Evolutionary conservation across 257 asterid genomes (phyloP).

Genomic region (Petunia axillaris): DNA sequence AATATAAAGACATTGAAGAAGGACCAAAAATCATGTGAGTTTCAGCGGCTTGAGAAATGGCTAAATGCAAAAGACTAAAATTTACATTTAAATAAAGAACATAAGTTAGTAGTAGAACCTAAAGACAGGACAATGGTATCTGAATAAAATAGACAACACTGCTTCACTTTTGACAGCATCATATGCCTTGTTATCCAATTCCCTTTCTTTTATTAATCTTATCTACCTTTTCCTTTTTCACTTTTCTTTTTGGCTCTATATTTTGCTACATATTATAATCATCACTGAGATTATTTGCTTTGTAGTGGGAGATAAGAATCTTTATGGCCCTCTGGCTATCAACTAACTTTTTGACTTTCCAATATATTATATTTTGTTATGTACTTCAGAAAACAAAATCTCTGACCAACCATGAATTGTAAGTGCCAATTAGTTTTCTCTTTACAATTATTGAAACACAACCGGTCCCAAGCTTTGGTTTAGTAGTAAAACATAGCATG

Average conservation of each 20-base stretch:
- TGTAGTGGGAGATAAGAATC: constrained; percentile 40
- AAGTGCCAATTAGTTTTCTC: neutral
- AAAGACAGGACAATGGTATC: constrained; percentile 27
- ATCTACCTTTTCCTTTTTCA: neutral
- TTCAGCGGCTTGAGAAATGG: constrained; percentile 27
- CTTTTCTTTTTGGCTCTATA: neutral
- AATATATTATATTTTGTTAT: constrained; percentile 24
- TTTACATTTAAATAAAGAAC: constrained; percentile 33
- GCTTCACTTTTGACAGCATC: constrained; percentile 9
- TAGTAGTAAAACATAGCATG: too few species aligned
- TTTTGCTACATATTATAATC: constrained; percentile 26
- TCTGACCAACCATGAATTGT: neutral
- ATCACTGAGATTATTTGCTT: constrained; percentile 45
- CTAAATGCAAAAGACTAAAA: constrained; percentile 31
- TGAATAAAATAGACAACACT: neutral
- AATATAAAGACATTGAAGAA: constrained; percentile 41
- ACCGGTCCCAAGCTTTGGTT: neutral
- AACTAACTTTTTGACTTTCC: constrained; percentile 37
- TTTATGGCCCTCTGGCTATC: constrained; percentile 35
- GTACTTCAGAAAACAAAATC: neutral
- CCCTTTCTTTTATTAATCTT: constrained; percentile 23
- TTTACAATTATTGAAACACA: constrained; percentile 17
- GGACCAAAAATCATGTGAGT: constrained; percentile 38
- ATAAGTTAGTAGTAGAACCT: constrained; percentile 12
- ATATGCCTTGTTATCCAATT: constrained; percentile 19